Conservation (phyloP, 2,329 filamentous ascomycete genomes). For the Aspergillus persii region DNA sequence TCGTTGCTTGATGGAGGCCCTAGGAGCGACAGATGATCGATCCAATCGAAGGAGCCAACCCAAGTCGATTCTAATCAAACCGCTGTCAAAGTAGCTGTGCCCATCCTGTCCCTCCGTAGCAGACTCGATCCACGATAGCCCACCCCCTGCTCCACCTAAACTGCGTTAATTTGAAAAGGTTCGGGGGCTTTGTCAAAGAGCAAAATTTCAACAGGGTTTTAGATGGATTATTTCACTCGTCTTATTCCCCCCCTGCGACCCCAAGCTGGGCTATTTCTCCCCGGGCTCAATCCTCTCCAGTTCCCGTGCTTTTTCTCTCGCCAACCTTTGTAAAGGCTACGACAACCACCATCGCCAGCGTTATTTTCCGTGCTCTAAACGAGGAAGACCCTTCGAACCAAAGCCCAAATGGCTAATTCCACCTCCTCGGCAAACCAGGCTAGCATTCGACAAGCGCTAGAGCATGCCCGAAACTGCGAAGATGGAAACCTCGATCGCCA, state of each 20-base stretch:
- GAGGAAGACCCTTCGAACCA: slow-evolving; percentile 1
- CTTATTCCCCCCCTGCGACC: slow-evolving; percentile 3
- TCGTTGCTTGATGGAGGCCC: neutral
- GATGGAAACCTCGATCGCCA: slow-evolving; percentile 63
- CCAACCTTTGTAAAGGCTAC: neutral
- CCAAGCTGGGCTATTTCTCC: neutral
- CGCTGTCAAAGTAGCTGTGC: slow-evolving; percentile 1
- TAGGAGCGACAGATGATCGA: neutral
- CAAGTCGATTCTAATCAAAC: neutral
- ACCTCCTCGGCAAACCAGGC: slow-evolving; percentile 32
- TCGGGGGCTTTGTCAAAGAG: slow-evolving; percentile 16
- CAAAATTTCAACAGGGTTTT: slow-evolving; percentile 15
- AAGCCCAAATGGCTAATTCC: slow-evolving; percentile 35
- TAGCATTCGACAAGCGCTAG: slow-evolving; percentile 65
- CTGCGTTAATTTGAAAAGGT: slow-evolving; percentile 24
- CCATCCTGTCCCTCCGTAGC: slow-evolving; percentile 12
- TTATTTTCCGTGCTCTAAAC: neutral
- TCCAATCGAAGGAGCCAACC: neutral
- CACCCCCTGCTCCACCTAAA: slow-evolving; percentile 23
- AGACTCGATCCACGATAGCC: slow-evolving; percentile 24
- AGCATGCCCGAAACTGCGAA: slow-evolving; percentile 71
- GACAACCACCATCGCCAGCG: neutral
- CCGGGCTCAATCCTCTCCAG: slow-evolving; percentile 9
- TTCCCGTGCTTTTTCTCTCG: slow-evolving; percentile 9
- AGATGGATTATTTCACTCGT: slow-evolving; percentile 7